Evolutionary conservation across 805 yeast genomes (phyloP).

Genomic region (Vanderwaltozyma polyspora): DNA sequence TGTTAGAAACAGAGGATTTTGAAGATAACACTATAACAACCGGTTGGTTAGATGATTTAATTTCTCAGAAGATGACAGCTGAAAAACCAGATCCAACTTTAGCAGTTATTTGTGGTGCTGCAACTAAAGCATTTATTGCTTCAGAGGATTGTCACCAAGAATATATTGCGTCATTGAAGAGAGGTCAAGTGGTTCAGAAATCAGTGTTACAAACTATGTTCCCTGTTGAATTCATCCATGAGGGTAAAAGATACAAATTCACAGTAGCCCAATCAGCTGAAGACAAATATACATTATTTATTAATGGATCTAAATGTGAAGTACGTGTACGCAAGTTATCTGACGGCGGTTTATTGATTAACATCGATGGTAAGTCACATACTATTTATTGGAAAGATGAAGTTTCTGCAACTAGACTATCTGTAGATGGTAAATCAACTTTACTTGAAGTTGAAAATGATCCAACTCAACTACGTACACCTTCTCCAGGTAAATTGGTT

Average conservation of each 20-base stretch:
- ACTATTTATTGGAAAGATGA: constrained; percentile 97
- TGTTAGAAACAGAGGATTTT: constrained; percentile 91
- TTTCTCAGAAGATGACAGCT: constrained; percentile 85
- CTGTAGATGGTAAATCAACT: constrained; percentile 93
- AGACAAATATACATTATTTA: constrained; percentile 76
- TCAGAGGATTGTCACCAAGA: constrained; percentile 58
- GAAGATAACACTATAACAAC: constrained; percentile 95
- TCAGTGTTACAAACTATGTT: constrained; percentile 72
- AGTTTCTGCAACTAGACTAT: constrained; percentile 84
- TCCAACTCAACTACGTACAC: constrained; percentile 96
- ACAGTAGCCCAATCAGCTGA: constrained; percentile 88
- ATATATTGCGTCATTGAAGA: constrained; percentile 66
- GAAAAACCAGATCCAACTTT: constrained; percentile 88
- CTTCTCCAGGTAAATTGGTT: constrained; percentile 96
- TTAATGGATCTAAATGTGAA: constrained; percentile 84
- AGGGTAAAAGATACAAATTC: constrained; percentile 83
- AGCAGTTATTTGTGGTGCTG: constrained; percentile 96
- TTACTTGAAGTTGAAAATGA: constrained; percentile 89
- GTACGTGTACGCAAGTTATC: constrained; percentile 81
- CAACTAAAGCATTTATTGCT: constrained; percentile 77
- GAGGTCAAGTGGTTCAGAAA: constrained; percentile 89
- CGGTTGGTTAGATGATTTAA: constrained; percentile 97
- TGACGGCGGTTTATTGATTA: constrained; percentile 86
- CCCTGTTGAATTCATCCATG: constrained; percentile 92
- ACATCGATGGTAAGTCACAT: constrained; percentile 87